phyloP scores from a whole-genome alignment of 2,329 filamentous ascomycete genomes.

The Mycogone perniciosa region DNA sequence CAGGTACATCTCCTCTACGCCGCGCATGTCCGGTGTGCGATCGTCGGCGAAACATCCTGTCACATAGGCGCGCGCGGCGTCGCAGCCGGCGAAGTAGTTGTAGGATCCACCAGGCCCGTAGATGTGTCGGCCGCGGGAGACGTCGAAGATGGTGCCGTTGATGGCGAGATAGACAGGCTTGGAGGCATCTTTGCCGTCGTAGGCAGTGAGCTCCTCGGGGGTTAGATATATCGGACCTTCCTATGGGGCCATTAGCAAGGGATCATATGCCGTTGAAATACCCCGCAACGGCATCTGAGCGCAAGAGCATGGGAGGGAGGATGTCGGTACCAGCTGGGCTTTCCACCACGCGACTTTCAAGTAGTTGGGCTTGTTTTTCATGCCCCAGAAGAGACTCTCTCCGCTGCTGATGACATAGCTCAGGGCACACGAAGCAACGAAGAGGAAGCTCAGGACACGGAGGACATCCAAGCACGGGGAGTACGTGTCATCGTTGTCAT shows the following conservation, averaged over 20 bases:
- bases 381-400: constrained; percentile 62
- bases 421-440: constrained; percentile 59
- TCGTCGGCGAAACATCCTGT: constrained; percentile 91
- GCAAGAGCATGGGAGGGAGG: not conserved
- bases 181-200: constrained; percentile 68
- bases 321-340: constrained; percentile 49
- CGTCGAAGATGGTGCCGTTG: constrained; percentile 82
- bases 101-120: constrained; percentile 86
- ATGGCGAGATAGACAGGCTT: constrained; percentile 87
- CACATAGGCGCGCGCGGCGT: constrained; percentile 83
- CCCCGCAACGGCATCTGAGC: not conserved
- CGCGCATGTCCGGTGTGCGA: constrained; percentile 74
- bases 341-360: constrained; percentile 52
- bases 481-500: constrained; percentile 52
- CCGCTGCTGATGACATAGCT: constrained; percentile 72
- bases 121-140: constrained; percentile 58
- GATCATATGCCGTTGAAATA: not conserved
- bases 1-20: constrained; percentile 80
- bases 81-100: constrained; percentile 76
- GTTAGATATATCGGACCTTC: constrained; percentile 63
- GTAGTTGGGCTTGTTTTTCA: constrained; percentile 56
- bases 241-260: constrained; percentile 25
- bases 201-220: constrained; percentile 62
- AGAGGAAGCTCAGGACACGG: constrained; percentile 60
- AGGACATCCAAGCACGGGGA: constrained; percentile 57